Evolutionary conservation across 176 grass and related monocot genomes (phyloP), one percentile per base, ranked within the genome.

Genomic region (Raddia guianensis): DNA sequence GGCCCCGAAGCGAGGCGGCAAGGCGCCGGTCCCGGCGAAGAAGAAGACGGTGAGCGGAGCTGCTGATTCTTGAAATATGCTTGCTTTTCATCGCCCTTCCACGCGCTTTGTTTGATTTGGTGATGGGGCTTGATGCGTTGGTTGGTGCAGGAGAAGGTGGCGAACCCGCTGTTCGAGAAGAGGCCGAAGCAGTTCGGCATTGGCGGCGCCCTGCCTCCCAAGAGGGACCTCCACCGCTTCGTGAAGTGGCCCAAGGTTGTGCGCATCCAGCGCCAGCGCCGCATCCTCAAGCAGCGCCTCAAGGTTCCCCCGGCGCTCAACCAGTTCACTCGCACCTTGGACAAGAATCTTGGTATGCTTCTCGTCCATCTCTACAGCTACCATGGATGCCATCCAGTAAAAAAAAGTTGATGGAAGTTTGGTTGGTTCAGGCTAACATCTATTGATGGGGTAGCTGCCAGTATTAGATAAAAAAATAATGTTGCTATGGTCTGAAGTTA

Each of bases 171-270:
- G 43, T 97, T 97, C 71, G 94, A 97, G 91, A 97, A 94, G 85
- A 89, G 89, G 79, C 87, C 91, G 63, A 97, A 93, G 88, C 93
- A 97, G 80, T 97, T 97, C n/a, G 93, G 90, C 16, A 93, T 97
- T 68, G 93, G 91, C 34, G 91, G 91, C 5, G 94, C 94, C 0
- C 77, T 97, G 16, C 91, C 94, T 62, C 94, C 94, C 18, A 97
- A 94, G 91, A 93, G 86, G 79, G 91, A 97, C 65, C 87, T 97
- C 1, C 81, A 87, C 62, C 66, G 91, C 1, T 97, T 97, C 79
- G 91, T 97, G 8, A 97, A 97, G 86, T 97, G 91, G 91, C 94
- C 91, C 52, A 97, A 97, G 89, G 89, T 97, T 2, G 94, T 94
- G 14, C 77, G 94, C 20, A 97, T 97, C 78, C 91, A 97, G 82